Base-by-base conservation (phyloP, 2,329 filamentous ascomycete species). In the Triangularia setosa region DNA sequence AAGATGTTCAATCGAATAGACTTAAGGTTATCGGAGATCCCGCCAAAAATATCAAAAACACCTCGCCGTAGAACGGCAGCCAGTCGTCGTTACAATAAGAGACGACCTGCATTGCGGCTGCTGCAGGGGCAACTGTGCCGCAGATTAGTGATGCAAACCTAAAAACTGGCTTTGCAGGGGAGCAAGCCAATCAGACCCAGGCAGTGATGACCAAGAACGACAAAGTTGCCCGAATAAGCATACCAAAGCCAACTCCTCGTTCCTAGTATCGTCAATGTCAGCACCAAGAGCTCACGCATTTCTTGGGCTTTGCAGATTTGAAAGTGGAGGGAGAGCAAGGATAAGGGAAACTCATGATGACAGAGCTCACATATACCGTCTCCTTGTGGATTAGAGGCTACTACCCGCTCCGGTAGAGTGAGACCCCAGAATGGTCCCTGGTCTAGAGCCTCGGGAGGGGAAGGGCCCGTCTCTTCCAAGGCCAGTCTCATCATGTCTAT, bases 101-200 rank as follows among this genome's bases (percentile, higher is more conserved):
- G 40, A 48, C n/a, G 40, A 23, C 33, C 33, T 16, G 30, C 23
- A 24, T 11, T 59, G 57, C 57, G 33, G 57, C 57, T 59, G 33
- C 57, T 33, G 57, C 57, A 59, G 18, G 57, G 57, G 57, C 40
- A 21, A 48, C 30, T 35, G n/a, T 35, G 56, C 56, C 28, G 30
- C 28, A 48, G 57, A 44, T 59, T 59, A 44, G 16, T n/a, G 30
- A 48, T 35, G 21, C n/a, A 30, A 2, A 18, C 25, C 28, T 57
- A 57, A 58, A 58, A 58, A 23, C 11, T 14, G 23, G 55, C 33
- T 12, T 40, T 58, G 33, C 55, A 58, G 16, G 55, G 33, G 57
- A 18, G 35, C 33, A 24, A 27, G 21, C 30, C 30, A 59, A 44
- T 59, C 21, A 3, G 33, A 12, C 2, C 18, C 12, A 35, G 55